phyloP scores from a whole-genome alignment of 345 rosid species.

The Diplotaxis tenuifolia region DNA sequence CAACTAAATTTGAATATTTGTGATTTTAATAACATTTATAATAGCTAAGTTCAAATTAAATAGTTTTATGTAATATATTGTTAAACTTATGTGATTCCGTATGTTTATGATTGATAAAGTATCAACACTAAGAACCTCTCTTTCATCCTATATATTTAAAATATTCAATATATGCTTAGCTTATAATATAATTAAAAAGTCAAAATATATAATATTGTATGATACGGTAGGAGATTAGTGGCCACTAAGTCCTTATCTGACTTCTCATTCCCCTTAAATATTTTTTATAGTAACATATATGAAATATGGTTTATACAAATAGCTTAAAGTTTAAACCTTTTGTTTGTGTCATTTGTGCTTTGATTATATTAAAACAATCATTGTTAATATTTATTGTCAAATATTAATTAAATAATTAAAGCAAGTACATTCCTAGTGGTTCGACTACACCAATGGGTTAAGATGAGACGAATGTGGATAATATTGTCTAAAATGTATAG shows the following conservation, averaged over 20 bases:
- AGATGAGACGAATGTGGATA: slow-evolving; percentile 1
- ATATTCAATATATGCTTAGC: background rate
- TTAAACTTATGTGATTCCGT: background rate
- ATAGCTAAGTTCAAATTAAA: background rate
- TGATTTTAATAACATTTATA: background rate
- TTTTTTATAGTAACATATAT: background rate
- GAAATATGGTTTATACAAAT: slow-evolving; percentile 7
- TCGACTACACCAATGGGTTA: slow-evolving; percentile 6
- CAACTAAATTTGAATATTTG: background rate
- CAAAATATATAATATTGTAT: slow-evolving; percentile 14
- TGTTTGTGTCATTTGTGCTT: slow-evolving; percentile 14
- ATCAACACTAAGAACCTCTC: background rate
- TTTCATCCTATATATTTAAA: background rate
- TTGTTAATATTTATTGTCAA: background rate
- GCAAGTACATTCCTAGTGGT: slow-evolving; percentile 21
- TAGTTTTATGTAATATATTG: background rate
- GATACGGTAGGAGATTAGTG: slow-evolving; percentile 28
- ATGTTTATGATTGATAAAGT: background rate
- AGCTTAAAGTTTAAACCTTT: background rate
- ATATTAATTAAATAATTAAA: background rate
- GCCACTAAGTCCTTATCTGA: slow-evolving; percentile 23
- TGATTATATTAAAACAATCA: background rate
- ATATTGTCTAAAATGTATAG: background rate
- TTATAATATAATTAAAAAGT: slow-evolving; percentile 10
- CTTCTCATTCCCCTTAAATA: background rate